A percentile compares a stretch with the other conserved stretches of the same genome.
These are phyloP conservation scores for Russula emetica DNA, from an alignment of 768 basidiomycete species.

Conservation along the genomic window DNA sequence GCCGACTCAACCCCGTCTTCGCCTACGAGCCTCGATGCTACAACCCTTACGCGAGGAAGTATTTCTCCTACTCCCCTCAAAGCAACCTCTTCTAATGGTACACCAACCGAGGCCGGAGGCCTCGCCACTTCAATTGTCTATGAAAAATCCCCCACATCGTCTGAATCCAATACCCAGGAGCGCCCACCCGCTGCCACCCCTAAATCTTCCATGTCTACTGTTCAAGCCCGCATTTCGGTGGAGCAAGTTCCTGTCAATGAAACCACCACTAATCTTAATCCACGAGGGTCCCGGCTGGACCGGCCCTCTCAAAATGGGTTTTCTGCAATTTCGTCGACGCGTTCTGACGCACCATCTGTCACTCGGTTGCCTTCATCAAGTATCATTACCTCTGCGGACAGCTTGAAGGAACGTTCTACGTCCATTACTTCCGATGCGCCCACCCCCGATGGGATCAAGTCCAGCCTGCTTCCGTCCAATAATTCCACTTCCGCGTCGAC, in stretches of 20 bases:
- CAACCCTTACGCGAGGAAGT: not conserved
- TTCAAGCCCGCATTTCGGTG: slow-evolving; percentile 6
- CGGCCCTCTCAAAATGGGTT: slow-evolving; percentile 9
- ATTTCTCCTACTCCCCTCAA: not conserved
- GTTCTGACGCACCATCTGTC: slow-evolving; percentile 3
- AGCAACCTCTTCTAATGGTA: not conserved
- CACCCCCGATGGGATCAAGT: not conserved
- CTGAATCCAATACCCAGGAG: slow-evolving; percentile 8
- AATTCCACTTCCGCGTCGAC: not conserved
- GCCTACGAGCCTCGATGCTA: not conserved
- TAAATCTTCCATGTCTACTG: not conserved
- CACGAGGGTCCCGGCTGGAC: not conserved
- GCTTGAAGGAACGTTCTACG: not conserved
- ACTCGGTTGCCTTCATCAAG: not conserved
- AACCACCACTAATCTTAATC: not conserved
- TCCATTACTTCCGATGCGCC: not conserved
- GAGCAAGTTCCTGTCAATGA: slow-evolving; percentile 13
- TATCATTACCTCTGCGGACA: not conserved
- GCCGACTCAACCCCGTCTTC: not conserved
- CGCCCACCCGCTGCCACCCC: not conserved
- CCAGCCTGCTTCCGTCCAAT: not conserved
- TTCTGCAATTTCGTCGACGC: not conserved
- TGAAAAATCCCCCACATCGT: not conserved
- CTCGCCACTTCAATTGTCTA: not conserved
- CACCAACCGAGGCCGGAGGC: not conserved